phyloP scores from a whole-genome alignment of 306 rosid genomes.

The Fagus sylvatica region DNA sequence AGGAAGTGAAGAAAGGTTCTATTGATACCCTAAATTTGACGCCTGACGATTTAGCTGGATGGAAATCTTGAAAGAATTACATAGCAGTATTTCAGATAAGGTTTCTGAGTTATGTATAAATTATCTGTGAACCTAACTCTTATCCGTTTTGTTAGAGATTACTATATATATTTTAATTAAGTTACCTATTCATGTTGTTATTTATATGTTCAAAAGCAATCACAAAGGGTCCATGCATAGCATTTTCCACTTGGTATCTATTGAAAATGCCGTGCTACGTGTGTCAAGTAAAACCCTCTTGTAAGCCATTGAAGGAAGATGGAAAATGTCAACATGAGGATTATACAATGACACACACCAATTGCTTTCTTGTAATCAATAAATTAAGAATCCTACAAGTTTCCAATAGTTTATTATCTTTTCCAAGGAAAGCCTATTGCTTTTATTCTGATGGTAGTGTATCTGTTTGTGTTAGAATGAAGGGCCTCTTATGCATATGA shows the following conservation, averaged over 20 bases:
- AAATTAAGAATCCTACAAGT: neutral
- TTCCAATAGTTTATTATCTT: neutral
- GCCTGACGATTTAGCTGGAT: conserved; percentile 75
- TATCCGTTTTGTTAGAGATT: neutral
- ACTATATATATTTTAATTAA: neutral
- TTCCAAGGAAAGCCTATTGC: neutral
- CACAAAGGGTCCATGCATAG: neutral
- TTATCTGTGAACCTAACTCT: neutral
- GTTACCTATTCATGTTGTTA: neutral
- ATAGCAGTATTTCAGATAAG: conserved; percentile 1
- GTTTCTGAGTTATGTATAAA: neutral
- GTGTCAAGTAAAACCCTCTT: neutral
- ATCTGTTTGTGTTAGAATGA: neutral
- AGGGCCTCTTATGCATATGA: neutral
- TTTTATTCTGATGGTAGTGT: neutral
- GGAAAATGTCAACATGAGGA: neutral
- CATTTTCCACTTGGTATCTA: neutral
- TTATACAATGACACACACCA: neutral
- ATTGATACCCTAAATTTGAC: conserved; percentile 73
- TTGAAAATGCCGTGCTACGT: neutral
- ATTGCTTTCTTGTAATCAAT: neutral
- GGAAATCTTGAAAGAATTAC: conserved; percentile 32
- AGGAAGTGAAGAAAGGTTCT: conserved; percentile 71
- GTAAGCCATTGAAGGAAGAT: neutral
- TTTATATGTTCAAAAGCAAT: neutral